These are phyloP conservation scores for Drechmeria coniospora DNA, from an alignment of 2,329 filamentous ascomycete genomes.

Conservation along the genomic window DNA sequence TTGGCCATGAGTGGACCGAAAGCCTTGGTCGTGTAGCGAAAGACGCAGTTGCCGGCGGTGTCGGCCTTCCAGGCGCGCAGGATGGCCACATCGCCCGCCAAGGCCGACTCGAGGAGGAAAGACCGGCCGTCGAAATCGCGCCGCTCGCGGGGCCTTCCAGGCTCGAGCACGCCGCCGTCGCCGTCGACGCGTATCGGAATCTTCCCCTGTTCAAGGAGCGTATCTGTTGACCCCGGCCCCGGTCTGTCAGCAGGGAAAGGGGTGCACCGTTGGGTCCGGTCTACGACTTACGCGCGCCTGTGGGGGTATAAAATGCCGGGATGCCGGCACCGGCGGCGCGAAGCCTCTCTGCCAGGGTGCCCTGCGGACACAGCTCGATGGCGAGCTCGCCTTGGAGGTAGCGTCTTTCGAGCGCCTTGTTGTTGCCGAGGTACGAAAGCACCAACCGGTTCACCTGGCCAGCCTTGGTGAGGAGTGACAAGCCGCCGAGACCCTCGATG, in stretches of 20 bases:
- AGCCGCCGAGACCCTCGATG: conserved; percentile 48
- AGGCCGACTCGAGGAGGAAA: conserved; percentile 64
- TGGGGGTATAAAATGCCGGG: conserved; percentile 68
- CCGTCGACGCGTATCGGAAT: conserved; percentile 48
- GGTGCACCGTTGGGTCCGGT: too few species aligned
- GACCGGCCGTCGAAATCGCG: conserved; percentile 57
- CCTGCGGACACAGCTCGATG: conserved; percentile 63
- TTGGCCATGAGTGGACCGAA: conserved; percentile 70
- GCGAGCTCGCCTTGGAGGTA: conserved; percentile 61
- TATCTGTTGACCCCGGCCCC: too few species aligned
- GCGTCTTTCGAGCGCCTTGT: conserved; percentile 60
- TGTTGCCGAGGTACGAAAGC: conserved; percentile 61
- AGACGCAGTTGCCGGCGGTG: conserved; percentile 63
- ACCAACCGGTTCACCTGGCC: conserved; percentile 60
- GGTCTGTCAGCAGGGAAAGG: too few species aligned
- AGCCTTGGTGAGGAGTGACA: conserved; percentile 51
- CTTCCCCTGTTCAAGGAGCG: conserved; percentile 51
- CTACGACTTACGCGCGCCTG: conserved; percentile 44
- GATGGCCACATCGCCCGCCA: conserved; percentile 64
- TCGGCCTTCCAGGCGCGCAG: conserved; percentile 64
- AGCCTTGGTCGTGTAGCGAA: conserved; percentile 62
- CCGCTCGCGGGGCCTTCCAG: conserved; percentile 51
- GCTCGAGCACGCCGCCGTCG: conserved; percentile 45
- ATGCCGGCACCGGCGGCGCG: conserved; percentile 62
- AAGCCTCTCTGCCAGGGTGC: conserved; percentile 57